Percentiles rank a stretch among this genome's conserved stretches.
Evolutionary conservation across 1,139 yeast genomes (phyloP).

Genomic region (Meyerozyma carpophila): DNA sequence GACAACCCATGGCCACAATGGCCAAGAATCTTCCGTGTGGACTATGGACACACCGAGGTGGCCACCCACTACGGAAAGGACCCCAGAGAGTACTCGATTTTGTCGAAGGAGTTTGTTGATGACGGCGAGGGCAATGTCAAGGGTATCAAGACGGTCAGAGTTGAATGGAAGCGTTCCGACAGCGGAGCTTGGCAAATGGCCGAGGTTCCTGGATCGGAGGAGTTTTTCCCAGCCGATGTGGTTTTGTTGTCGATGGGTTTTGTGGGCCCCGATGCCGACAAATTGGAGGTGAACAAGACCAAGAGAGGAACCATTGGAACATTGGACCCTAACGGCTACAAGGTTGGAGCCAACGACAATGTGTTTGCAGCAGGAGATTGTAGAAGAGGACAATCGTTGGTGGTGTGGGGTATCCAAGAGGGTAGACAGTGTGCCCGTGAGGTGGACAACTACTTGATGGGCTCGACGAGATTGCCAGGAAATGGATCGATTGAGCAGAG

Average conservation of each 20-base stretch:
- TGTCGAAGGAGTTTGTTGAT: slow-evolving; percentile 92
- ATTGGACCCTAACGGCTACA: slow-evolving; percentile 61
- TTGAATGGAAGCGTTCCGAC: slow-evolving; percentile 95
- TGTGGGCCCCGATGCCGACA: slow-evolving; percentile 90
- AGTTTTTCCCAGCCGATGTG: slow-evolving; percentile 89
- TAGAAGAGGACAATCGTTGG: slow-evolving; percentile 96
- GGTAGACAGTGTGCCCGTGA: slow-evolving; percentile 98
- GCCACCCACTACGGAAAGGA: slow-evolving; percentile 92
- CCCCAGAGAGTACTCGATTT: slow-evolving; percentile 94
- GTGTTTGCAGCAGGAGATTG: slow-evolving; percentile 97
- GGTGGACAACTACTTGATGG: slow-evolving; percentile 77
- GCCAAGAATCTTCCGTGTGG: slow-evolving; percentile 97
- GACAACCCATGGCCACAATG: slow-evolving; percentile 99
- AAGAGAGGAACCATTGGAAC: slow-evolving; percentile 86
- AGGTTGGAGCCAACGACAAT: slow-evolving; percentile 57
- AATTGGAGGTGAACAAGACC: slow-evolving; percentile 66
- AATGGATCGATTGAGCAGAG: slow-evolving; percentile 89
- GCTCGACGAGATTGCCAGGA: slow-evolving; percentile 81
- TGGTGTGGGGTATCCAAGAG: slow-evolving; percentile 99
- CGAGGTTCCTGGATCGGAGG: slow-evolving; percentile 93
- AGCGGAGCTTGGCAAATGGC: slow-evolving; percentile 99
- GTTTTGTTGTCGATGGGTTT: slow-evolving; percentile 96
- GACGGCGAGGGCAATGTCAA: slow-evolving; percentile 92
- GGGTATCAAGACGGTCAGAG: slow-evolving; percentile 92
- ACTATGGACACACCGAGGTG: slow-evolving; percentile 96